Base-by-base conservation (phyloP, 495 filamentous ascomycete species). In the Hyaloscypha variabilis region DNA sequence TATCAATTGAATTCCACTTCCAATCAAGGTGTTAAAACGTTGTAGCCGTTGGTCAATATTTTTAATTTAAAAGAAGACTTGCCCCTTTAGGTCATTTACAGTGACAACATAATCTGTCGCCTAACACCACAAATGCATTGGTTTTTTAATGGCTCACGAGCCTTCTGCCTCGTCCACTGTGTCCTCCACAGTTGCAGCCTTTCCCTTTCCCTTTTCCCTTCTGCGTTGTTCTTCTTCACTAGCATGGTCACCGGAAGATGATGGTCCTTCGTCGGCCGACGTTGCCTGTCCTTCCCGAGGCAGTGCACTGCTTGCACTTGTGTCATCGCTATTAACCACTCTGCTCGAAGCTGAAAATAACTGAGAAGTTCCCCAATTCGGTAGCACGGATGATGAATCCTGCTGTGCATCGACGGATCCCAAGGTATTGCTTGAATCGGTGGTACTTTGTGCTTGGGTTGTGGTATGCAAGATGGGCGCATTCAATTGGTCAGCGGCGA, bases 141-240 rank as follows among this genome's bases (percentile, higher is more conserved):
- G 19, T 46, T 17, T 10, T 19, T 1, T 17, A 19, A 46, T 17
- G 39, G 6, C 23, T 17, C 34, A 26, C 59, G 24, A 28, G 24
- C 23, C 34, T 29, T 60, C 57, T 25, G 51, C 51, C 25, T 54
- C 67, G 49, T 72, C 70, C 46, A 56, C 63, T 6, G 52, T 50
- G 55, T 72, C 70, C 52, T 72, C 70, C 19, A 72, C 68, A 24
- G 67, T 70, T 8, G 62, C 64, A 42, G 67, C 62, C 46, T 57
- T 70, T 8, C 46, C 64, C 50, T 69, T 72, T 14, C 64, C 67
- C 34, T 67, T 72, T 26, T 60, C 62, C 10, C 53, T 62, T 8
- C 29, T 34, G 21, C 14, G 11, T 29, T 55, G 53, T 42, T 26
- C 36, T 36, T 68, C 61, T 17, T 34, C 57, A 23, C 58, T 42